Percentiles rank a stretch among this genome's conserved stretches.
These are phyloP conservation scores for Leptographium flavum DNA, from an alignment of 2,329 filamentous ascomycete genomes.

Conservation along the genomic window DNA sequence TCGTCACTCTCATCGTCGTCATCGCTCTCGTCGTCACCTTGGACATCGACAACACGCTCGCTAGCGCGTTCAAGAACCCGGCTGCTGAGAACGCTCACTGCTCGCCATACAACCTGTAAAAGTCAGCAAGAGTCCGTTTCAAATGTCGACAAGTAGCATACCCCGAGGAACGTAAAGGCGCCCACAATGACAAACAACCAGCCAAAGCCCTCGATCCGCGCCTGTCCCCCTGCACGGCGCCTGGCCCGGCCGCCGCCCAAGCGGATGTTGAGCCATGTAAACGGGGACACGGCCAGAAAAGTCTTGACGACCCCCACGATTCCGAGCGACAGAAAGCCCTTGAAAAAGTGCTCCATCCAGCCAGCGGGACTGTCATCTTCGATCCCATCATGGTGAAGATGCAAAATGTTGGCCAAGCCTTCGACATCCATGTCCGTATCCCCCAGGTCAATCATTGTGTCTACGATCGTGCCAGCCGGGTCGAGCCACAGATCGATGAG, in stretches of 20 bases:
- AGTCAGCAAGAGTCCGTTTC: neutral
- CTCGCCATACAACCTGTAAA: conserved; percentile 62
- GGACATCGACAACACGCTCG: conserved; percentile 69
- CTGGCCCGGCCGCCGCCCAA: conserved; percentile 38
- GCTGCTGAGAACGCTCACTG: conserved; percentile 58
- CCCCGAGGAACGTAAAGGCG: conserved; percentile 61
- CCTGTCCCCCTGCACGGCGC: conserved; percentile 52
- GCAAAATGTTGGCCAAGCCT: neutral
- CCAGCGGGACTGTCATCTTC: conserved; percentile 26
- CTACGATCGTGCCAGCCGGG: conserved; percentile 48
- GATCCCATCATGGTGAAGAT: conserved; percentile 12
- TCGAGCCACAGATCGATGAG: conserved; percentile 83
- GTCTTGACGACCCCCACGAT: conserved; percentile 75
- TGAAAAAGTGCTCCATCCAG: conserved; percentile 76
- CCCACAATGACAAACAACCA: conserved; percentile 70
- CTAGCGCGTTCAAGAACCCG: conserved; percentile 62
- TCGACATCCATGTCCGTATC: conserved; percentile 18
- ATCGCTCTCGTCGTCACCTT: conserved; percentile 46
- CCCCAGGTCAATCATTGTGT: conserved; percentile 30
- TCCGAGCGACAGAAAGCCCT: conserved; percentile 82
- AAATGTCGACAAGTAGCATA: conserved; percentile 28
- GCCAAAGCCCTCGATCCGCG: conserved; percentile 64
- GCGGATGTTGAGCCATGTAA: conserved; percentile 64
- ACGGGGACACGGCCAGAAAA: conserved; percentile 58
- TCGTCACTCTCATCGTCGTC: conserved; percentile 57